Evolutionary conservation across 306 rosid genomes (phyloP).

Genomic region (Crotalaria pallida): DNA sequence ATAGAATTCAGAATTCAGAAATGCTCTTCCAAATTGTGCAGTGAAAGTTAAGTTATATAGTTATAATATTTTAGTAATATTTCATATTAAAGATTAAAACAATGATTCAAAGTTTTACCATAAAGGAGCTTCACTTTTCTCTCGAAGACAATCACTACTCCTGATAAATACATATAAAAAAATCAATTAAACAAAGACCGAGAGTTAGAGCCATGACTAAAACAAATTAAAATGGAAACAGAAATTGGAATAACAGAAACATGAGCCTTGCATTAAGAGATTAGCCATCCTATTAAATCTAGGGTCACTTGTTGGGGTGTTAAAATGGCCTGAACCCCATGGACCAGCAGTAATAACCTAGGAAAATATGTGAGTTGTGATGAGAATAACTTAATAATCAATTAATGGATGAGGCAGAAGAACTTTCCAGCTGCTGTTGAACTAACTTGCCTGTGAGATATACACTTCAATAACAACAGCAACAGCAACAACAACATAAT

Average conservation of each 20-base stretch:
- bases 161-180: conserved; percentile 28
- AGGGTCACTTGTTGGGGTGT: too few relatives aligned
- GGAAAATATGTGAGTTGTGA: too few relatives aligned
- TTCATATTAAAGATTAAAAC: neutral
- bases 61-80: too few relatives aligned
- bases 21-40: neutral
- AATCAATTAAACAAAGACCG: too few relatives aligned
- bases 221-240: conserved; percentile 7
- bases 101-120: conserved; percentile 29
- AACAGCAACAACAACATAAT: too few relatives aligned
- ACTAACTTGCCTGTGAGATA: conserved; percentile 73
- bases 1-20: conserved; percentile 4
- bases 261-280: too few relatives aligned
- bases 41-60: neutral
- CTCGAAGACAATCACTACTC: conserved; percentile 84
- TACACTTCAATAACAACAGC: neutral
- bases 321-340: too few relatives aligned
- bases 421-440: conserved; percentile 51
- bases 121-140: conserved; percentile 71
- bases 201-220: too few relatives aligned
- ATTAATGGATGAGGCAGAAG: conserved; percentile 48
- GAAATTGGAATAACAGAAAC: neutral
- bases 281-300: too few relatives aligned
- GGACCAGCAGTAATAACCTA: too few relatives aligned
- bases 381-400: too few relatives aligned